Evolutionary conservation across 768 basidiomycete species (phyloP).

Genomic region (Fibroporia radiculosa): DNA sequence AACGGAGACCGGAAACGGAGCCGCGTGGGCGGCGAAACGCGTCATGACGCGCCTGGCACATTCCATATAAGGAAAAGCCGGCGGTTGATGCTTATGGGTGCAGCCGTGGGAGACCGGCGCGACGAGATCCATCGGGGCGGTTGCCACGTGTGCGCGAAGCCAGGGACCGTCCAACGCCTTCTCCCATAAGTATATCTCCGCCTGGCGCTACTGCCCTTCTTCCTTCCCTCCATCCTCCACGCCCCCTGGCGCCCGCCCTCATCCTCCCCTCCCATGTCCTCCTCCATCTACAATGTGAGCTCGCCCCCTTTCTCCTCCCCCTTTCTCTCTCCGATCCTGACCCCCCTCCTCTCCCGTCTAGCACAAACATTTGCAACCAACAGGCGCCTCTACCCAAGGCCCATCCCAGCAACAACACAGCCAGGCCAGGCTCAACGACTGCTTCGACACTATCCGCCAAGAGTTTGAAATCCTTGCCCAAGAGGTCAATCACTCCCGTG

Average conservation of each 20-base stretch:
- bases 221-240: conserved; percentile 15
- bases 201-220: conserved; percentile 10
- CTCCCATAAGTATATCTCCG: conserved; percentile 13
- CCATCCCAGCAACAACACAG: conserved; percentile 17
- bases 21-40: not conserved
- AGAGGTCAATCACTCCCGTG: conserved; percentile 61
- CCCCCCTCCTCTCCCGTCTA: conserved; percentile 13
- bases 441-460: conserved; percentile 71
- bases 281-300: conserved; percentile 24
- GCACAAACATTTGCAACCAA: conserved; percentile 36
- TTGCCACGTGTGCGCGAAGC: conserved; percentile 14
- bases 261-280: conserved; percentile 16
- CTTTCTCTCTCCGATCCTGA: not conserved
- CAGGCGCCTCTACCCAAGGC: conserved; percentile 29
- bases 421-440: conserved; percentile 55
- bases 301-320: not conserved
- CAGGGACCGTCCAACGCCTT: conserved; percentile 7
- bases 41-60: conserved; percentile 8
- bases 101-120: too few relatives aligned
- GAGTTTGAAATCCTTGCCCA: conserved; percentile 75
- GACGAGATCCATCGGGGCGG: conserved; percentile 8
- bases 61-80: conserved; percentile 14
- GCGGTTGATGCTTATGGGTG: too few relatives aligned
- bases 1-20: not conserved
- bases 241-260: conserved; percentile 5